Percentiles rank a stretch among this genome's conserved stretches.
These are phyloP conservation scores for Articulospora tetracladia DNA, from an alignment of 495 filamentous ascomycete species.

Conservation along the genomic window DNA sequence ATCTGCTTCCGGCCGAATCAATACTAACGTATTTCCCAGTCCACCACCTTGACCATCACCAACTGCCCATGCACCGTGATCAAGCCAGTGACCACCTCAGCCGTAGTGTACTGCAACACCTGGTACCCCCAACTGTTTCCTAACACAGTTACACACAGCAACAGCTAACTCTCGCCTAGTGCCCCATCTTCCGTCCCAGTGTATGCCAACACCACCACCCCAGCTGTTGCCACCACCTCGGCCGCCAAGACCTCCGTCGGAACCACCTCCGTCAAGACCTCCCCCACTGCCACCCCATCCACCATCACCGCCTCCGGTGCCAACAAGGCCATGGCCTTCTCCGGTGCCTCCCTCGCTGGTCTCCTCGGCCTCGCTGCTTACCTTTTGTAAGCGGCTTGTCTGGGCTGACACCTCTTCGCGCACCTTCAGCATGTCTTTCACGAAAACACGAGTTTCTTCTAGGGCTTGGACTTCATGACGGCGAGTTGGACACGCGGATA, in stretches of 20 bases:
- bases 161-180: constrained; percentile 16
- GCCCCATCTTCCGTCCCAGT: constrained; percentile 11
- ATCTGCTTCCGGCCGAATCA: background rate
- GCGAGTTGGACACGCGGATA: constrained; percentile 32
- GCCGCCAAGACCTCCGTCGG: constrained; percentile 28
- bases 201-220: constrained; percentile 13
- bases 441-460: constrained; percentile 16
- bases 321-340: constrained; percentile 55
- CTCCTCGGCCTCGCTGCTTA: constrained; percentile 71
- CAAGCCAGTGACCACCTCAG: constrained; percentile 61
- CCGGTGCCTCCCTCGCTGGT: constrained; percentile 65
- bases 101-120: constrained; percentile 60
- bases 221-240: constrained; percentile 6
- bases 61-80: constrained; percentile 76
- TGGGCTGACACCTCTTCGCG: constrained; percentile 9
- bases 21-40: constrained; percentile 33
- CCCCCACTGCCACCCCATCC: constrained; percentile 19
- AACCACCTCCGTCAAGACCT: constrained; percentile 21
- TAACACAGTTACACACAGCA: constrained; percentile 9
- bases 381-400: constrained; percentile 60
- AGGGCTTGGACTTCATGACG: constrained; percentile 33
- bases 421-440: constrained; percentile 11
- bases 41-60: constrained; percentile 77
- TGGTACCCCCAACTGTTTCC: constrained; percentile 44
- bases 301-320: constrained; percentile 59